Evolutionary conservation across 768 basidiomycete species (phyloP).

Genomic region (Kwoniella mangroviensis): DNA sequence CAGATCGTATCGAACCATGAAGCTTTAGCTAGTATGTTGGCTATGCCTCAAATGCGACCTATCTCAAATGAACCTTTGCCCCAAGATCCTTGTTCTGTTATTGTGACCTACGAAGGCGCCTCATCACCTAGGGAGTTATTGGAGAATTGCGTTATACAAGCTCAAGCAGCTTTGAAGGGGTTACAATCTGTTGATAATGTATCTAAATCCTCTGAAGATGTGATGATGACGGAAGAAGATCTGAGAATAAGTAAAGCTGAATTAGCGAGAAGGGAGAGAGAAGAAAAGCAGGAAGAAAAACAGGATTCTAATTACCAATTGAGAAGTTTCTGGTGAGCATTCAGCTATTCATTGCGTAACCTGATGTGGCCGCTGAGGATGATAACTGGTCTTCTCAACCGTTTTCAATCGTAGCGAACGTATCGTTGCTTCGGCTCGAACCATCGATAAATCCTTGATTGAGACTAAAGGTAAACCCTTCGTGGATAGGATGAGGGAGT

Average conservation of each 20-base stretch:
- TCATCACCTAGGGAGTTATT: conserved; percentile 87
- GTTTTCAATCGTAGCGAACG: conserved; percentile 61
- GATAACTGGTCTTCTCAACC: not conserved
- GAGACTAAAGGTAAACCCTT: conserved; percentile 90
- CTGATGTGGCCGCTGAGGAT: too few species aligned
- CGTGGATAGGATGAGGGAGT: conserved; percentile 74
- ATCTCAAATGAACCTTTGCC: conserved; percentile 8
- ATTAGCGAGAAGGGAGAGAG: conserved; percentile 61
- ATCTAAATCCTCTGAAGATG: not conserved
- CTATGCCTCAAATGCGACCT: conserved; percentile 75
- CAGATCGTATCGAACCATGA: conserved; percentile 93
- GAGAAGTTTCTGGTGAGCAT: conserved; percentile 69
- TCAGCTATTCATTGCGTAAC: too few species aligned
- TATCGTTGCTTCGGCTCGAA: conserved; percentile 77
- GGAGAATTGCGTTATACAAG: conserved; percentile 89
- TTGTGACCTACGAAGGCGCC: conserved; percentile 84
- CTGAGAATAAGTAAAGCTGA: conserved; percentile 69
- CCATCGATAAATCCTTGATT: conserved; percentile 83
- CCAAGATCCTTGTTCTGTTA: conserved; percentile 4
- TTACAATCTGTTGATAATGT: conserved; percentile 61
- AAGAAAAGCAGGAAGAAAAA: conserved; percentile 68
- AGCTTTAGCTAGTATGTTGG: conserved; percentile 91
- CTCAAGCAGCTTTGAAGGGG: conserved; percentile 87
- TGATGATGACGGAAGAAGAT: conserved; percentile 72
- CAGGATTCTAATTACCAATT: conserved; percentile 79